Evolutionary conservation across 2,329 filamentous ascomycete species (phyloP), one percentile per base, ranked within the genome.

Genomic region (Bipolaris gigantea): DNA sequence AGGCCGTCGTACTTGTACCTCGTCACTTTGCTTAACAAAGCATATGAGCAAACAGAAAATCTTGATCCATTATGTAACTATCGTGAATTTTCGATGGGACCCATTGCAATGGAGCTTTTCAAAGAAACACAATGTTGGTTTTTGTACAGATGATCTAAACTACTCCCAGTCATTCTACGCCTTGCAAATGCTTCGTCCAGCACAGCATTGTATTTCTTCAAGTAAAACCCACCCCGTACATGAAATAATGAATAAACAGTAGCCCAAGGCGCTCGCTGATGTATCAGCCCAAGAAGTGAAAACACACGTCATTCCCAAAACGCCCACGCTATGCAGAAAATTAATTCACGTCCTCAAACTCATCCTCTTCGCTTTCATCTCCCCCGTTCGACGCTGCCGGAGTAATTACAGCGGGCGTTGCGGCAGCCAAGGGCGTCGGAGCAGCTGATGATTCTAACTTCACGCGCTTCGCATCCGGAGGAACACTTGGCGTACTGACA

Each of bases 381-480:
- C 77, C 78, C 21, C 73, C 77, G 38, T 77, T 70, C 1, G 76
- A 75, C 10, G 73, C 71, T n/a, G 72, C 74, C 18, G 71, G 71
- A n/a, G 71, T 73, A 4, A 64, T 66, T 15, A 62, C 71, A 23
- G 73, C 74, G 23, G 71, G 71, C 5, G 71, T 73, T 2, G 62
- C 65, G 18, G 62, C 60, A 30, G 64, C 69, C 30, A 61, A 68
- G 5, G 67, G 67, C 1, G 73, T 72, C 7, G 71, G 65, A 8
- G 72, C 65, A 4, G 69, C 69, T 9, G 77, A 73, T 56, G 77
- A 72, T 48, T 87, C 85, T 16, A 87, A 70, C 71, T 85, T 87
- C 40, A 84, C 79, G 57, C 83, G 83, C 76, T 90, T 90, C 9
- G 79, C 73, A 11, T 81, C 77, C 18, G 71, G 73, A 15, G 64